A percentile compares a stretch with the other conserved stretches of the same genome.
These are phyloP conservation scores for Malassezia japonica DNA, from an alignment of 1,284 basidiomycete genomes.

Conservation along the genomic window DNA sequence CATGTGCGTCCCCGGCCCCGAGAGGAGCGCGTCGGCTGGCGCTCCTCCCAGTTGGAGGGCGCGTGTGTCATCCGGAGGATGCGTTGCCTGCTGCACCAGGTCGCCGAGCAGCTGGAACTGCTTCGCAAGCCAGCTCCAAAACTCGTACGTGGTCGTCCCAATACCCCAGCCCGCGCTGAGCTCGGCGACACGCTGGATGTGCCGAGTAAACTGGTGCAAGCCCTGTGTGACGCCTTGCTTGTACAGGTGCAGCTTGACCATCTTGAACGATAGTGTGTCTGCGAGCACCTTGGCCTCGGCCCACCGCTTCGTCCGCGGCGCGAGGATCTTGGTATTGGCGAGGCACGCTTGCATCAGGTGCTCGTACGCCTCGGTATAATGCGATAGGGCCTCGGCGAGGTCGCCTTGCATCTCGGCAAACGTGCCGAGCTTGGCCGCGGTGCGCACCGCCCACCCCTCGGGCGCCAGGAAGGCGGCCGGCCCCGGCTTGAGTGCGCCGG, in stretches of 20 bases:
- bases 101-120: constrained; percentile 54
- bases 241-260: constrained; percentile 63
- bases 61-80: background rate
- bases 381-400: constrained; percentile 56
- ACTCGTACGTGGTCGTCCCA: constrained; percentile 91
- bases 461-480: constrained; percentile 54
- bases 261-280: constrained; percentile 52
- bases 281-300: constrained; percentile 93
- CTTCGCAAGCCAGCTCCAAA: constrained; percentile 88
- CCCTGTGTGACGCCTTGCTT: constrained; percentile 65
- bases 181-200: constrained; percentile 74
- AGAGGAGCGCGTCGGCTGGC: background rate
- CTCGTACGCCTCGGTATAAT: constrained; percentile 21
- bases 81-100: constrained; percentile 25
- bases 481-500: constrained; percentile 6
- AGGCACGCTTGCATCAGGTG: constrained; percentile 18
- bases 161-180: constrained; percentile 89
- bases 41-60: background rate
- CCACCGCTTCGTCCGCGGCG: constrained; percentile 90
- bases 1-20: constrained; percentile 19
- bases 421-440: constrained; percentile 91
- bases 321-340: constrained; percentile 68
- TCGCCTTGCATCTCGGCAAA: constrained; percentile 90
- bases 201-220: constrained; percentile 62
- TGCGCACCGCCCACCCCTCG: constrained; percentile 89